Conservation (phyloP, 495 filamentous ascomycete species). For the Rhypophila decipiens region DNA sequence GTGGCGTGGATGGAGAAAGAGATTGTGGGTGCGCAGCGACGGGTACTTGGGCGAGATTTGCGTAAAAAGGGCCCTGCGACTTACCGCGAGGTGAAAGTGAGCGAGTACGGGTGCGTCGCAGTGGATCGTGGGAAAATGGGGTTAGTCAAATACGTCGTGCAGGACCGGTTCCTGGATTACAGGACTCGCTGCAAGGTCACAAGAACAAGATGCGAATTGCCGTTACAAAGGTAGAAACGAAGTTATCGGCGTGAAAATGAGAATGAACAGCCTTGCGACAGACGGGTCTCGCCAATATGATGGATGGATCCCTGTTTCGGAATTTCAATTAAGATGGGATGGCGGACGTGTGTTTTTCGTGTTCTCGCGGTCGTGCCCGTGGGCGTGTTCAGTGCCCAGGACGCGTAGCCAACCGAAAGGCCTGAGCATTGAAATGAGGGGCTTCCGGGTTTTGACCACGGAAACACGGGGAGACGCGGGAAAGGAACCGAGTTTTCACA, state of each 20-base stretch:
- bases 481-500: slow-evolving; percentile 2
- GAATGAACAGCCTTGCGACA: neutral
- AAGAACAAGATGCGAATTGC: neutral
- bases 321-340: slow-evolving; percentile 21
- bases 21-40: slow-evolving; percentile 5
- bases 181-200: slow-evolving; percentile 6
- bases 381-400: too few species aligned
- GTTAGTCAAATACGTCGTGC: slow-evolving; percentile 13
- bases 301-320: slow-evolving; percentile 6
- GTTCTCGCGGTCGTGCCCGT: slow-evolving; percentile 19
- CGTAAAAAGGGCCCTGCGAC: slow-evolving; percentile 8
- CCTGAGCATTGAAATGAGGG: slow-evolving; percentile 1
- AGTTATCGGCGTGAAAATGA: neutral
- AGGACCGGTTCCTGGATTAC: slow-evolving; percentile 2
- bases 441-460: neutral
- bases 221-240: neutral
- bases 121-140: slow-evolving; percentile 11
- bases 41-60: neutral
- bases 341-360: slow-evolving; percentile 27
- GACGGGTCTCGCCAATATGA: neutral
- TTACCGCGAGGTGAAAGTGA: neutral
- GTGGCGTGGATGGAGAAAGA: neutral
- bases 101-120: slow-evolving; percentile 16
- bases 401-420: neutral
- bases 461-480: neutral